Conservation (phyloP, 768 basidiomycete species). For the Boletus pseudo-olivaceus region DNA sequence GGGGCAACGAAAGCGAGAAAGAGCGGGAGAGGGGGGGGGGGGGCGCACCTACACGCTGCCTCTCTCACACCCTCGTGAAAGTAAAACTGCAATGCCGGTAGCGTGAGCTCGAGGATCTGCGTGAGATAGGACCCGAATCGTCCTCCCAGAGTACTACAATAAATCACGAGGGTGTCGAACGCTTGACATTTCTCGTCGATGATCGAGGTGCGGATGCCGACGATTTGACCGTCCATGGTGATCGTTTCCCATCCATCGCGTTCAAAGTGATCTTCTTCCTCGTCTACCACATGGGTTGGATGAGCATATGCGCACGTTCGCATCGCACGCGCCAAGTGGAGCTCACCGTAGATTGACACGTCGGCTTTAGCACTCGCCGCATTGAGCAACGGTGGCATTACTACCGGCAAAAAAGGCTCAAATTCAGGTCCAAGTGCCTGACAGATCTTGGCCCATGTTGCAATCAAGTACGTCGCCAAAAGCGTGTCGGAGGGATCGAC, state of each 20-base stretch:
- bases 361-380: slow-evolving; percentile 81
- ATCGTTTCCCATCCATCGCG: slow-evolving; percentile 80
- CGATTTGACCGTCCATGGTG: slow-evolving; percentile 69
- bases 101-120: slow-evolving; percentile 43
- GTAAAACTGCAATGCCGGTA: slow-evolving; percentile 48
- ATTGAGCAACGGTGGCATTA: slow-evolving; percentile 75
- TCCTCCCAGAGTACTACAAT: slow-evolving; percentile 67
- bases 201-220: slow-evolving; percentile 76
- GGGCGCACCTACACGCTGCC: slow-evolving; percentile 64
- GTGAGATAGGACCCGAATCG: slow-evolving; percentile 71
- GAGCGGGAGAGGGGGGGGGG: slow-evolving; percentile 6
- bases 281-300: slow-evolving; percentile 39
- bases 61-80: slow-evolving; percentile 64
- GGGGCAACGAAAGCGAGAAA: too few relatives aligned
- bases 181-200: slow-evolving; percentile 89
- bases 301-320: not conserved
- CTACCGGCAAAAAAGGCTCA: slow-evolving; percentile 79
- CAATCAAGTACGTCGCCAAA: slow-evolving; percentile 65
- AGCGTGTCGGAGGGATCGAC: slow-evolving; percentile 71
- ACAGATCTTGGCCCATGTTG: slow-evolving; percentile 87
- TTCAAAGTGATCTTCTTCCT: slow-evolving; percentile 50
- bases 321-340: not conserved
- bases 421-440: slow-evolving; percentile 83
- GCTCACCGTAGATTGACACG: slow-evolving; percentile 63
- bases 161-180: slow-evolving; percentile 82